Conservation (phyloP, 2,329 filamentous ascomycete genomes). For the Dryadomyces quercus-mongolicae region DNA sequence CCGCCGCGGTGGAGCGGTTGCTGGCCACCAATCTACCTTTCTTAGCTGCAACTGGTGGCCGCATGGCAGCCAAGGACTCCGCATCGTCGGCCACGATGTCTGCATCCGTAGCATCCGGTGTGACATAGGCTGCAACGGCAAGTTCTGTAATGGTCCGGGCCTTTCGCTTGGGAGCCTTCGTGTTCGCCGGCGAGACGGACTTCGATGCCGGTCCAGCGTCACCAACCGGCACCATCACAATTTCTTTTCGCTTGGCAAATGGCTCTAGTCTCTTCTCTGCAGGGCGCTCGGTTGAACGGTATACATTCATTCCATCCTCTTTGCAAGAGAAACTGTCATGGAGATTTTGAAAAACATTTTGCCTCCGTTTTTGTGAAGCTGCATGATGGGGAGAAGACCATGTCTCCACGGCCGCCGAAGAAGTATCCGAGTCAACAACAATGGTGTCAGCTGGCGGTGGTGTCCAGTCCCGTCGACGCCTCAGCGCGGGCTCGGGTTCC, state of each 20-base stretch:
- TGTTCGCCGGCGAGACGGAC: constrained; percentile 13
- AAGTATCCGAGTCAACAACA: constrained; percentile 15
- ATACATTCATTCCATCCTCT: neutral
- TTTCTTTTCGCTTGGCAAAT: constrained; percentile 43
- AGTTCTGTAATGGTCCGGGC: constrained; percentile 65
- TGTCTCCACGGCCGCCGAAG: constrained; percentile 19
- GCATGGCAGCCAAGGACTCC: neutral
- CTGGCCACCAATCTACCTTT: neutral
- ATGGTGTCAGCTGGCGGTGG: constrained; percentile 31
- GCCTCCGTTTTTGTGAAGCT: constrained; percentile 7
- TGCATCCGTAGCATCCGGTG: neutral
- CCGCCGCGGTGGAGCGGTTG: neutral
- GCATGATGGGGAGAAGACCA: constrained; percentile 7
- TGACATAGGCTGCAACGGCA: constrained; percentile 57
- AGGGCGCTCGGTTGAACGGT: neutral
- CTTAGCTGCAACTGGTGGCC: neutral
- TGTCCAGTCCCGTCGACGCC: constrained; percentile 54
- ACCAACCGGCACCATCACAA: constrained; percentile 33
- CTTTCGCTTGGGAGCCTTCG: constrained; percentile 53
- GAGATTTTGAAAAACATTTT: constrained; percentile 30
- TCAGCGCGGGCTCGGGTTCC: constrained; percentile 34
- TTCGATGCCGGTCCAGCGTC: neutral
- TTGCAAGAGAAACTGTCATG: constrained; percentile 18
- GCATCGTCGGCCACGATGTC: neutral
- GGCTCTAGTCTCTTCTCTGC: constrained; percentile 12